Conservation (phyloP, 164 flowering plant genomes). For the Vitis amurensis region DNA sequence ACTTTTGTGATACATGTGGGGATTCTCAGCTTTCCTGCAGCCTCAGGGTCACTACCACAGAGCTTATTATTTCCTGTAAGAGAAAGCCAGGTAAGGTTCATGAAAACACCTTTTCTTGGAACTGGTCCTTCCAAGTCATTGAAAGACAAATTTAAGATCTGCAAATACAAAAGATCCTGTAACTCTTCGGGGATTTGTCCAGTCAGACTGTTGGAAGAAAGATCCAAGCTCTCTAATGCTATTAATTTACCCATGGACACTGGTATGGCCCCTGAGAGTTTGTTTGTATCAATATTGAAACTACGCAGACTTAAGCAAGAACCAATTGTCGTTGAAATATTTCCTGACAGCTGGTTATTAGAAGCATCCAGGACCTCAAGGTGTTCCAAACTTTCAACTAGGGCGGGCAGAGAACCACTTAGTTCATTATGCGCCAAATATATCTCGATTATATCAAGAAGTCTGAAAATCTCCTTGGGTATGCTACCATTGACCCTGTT, state of each 20-base stretch:
- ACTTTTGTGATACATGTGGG: background rate
- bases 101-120: background rate
- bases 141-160: slow-evolving; percentile 7
- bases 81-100: background rate
- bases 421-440: no score
- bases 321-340: no score
- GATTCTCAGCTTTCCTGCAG: slow-evolving; percentile 1
- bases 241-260: background rate
- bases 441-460: no score
- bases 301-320: no score
- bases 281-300: no score
- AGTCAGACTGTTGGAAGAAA: background rate
- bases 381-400: no score
- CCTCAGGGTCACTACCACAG: background rate
- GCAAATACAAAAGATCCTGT: background rate
- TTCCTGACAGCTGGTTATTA: no score
- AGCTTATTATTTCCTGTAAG: slow-evolving; percentile 10
- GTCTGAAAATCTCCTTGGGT: no score
- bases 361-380: no score
- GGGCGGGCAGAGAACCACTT: no score
- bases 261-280: no score
- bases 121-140: slow-evolving; percentile 8
- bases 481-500: no score
- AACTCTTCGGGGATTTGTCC: slow-evolving; percentile 1
- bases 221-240: background rate